phyloP scores from a whole-genome alignment of 257 asterid species.

The Scutellaria baicalensis region DNA sequence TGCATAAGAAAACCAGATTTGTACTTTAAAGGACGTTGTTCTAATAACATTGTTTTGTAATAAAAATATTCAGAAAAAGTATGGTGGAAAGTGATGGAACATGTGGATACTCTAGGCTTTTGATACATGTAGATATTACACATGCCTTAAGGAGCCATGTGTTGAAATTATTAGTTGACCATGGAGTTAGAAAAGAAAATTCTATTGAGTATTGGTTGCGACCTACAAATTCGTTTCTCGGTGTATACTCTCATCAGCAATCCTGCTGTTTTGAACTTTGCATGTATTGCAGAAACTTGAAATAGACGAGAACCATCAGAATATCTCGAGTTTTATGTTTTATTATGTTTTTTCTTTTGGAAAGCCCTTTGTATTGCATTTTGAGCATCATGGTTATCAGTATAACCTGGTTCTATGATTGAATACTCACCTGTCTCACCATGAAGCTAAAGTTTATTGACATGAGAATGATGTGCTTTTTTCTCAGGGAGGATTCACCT shows the following conservation, averaged over 20 bases:
- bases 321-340: constrained; percentile 1
- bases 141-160: constrained; percentile 1
- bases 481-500: constrained; percentile 90
- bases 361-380: not conserved
- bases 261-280: not conserved
- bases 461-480: constrained; percentile 11
- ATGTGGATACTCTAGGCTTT: not conserved
- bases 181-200: not conserved
- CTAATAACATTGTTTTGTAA: not conserved
- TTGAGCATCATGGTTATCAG: constrained; percentile 1
- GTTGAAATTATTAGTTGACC: constrained; percentile 9
- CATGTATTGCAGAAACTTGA: not conserved
- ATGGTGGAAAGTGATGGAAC: not conserved
- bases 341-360: constrained; percentile 2
- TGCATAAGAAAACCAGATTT: not conserved
- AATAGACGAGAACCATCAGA: not conserved
- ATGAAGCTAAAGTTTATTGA: constrained; percentile 15
- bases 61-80: not conserved
- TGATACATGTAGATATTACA: not conserved
- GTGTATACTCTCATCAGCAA: not conserved
- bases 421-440: constrained; percentile 8
- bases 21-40: not conserved
- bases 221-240: not conserved
- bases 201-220: not conserved
- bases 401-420: constrained; percentile 1